Conservation (phyloP, 2,329 filamentous ascomycete genomes). For the Emergomyces orientalis region DNA sequence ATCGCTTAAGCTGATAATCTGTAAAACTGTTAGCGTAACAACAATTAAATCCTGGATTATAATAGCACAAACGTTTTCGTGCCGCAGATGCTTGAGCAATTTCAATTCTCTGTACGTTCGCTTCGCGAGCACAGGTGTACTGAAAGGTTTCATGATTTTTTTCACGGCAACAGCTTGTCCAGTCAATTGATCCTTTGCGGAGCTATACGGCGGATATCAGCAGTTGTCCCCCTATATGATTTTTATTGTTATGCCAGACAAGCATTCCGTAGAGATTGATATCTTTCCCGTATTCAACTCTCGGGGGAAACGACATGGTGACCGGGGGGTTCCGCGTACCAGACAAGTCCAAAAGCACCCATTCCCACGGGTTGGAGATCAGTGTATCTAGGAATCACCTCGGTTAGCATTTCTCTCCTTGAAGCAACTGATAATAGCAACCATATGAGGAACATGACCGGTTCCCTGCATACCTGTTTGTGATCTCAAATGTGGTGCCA, state of each 20-base stretch:
- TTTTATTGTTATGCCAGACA: neutral
- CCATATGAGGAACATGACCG: neutral
- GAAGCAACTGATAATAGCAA: neutral
- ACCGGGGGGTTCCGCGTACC: slow-evolving; percentile 49
- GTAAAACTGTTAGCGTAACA: slow-evolving; percentile 12
- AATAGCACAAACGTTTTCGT: slow-evolving; percentile 69
- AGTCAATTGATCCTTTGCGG: slow-evolving; percentile 94
- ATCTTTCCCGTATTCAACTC: neutral
- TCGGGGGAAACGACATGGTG: neutral
- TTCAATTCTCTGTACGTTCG: slow-evolving; percentile 96
- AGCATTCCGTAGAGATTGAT: neutral
- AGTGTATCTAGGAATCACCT: slow-evolving; percentile 59
- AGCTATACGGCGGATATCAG: slow-evolving; percentile 47
- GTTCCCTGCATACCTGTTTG: slow-evolving; percentile 64
- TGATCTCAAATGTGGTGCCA: slow-evolving; percentile 99
- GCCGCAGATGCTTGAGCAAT: slow-evolving; percentile 87
- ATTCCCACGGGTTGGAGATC: slow-evolving; percentile 98
- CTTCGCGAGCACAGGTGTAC: slow-evolving; percentile 96
- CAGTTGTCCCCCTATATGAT: neutral
- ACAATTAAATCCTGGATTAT: neutral
- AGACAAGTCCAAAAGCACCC: slow-evolving; percentile 97
- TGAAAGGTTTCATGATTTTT: slow-evolving; percentile 99
- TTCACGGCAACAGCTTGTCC: slow-evolving; percentile 95
- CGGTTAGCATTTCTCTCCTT: neutral
- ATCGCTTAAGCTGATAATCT: slow-evolving; percentile 97